These are phyloP conservation scores for Microsporum ferrugineum DNA, from an alignment of 2,329 filamentous ascomycete species.

Conservation along the genomic window DNA sequence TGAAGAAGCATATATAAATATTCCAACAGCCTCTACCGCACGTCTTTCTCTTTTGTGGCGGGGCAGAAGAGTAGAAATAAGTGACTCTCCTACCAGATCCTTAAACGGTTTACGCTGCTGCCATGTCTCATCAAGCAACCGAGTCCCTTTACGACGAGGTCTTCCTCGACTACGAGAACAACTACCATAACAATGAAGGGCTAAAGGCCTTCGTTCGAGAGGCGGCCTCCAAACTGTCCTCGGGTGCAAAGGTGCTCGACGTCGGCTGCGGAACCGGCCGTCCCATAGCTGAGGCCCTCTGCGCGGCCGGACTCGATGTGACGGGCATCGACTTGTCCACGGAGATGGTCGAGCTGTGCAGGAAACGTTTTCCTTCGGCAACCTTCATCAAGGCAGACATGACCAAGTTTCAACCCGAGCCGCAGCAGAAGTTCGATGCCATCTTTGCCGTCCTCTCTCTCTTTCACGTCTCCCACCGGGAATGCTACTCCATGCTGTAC, in stretches of 20 bases:
- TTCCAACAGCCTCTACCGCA: too few species aligned
- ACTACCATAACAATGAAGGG: slow-evolving; percentile 8
- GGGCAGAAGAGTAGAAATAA: too few species aligned
- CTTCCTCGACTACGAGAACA: slow-evolving; percentile 12
- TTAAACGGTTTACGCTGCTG: too few species aligned
- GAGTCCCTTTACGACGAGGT: background rate
- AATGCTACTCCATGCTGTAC: slow-evolving; percentile 9
- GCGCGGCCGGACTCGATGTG: slow-evolving; percentile 11
- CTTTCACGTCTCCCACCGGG: slow-evolving; percentile 11
- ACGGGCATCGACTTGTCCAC: slow-evolving; percentile 14
- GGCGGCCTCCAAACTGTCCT: slow-evolving; percentile 2
- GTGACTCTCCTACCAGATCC: too few species aligned
- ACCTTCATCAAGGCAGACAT: slow-evolving; percentile 14
- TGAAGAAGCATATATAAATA: too few species aligned
- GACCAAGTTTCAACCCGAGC: slow-evolving; percentile 9
- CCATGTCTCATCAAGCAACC: background rate
- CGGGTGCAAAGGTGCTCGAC: slow-evolving; percentile 12
- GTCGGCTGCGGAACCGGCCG: slow-evolving; percentile 18
- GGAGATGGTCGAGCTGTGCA: slow-evolving; percentile 14
- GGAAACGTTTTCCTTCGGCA: slow-evolving; percentile 9
- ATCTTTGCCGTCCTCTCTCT: slow-evolving; percentile 14
- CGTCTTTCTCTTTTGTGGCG: too few species aligned
- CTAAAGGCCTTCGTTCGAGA: slow-evolving; percentile 7
- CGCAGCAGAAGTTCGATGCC: slow-evolving; percentile 8
- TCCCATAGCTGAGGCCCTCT: slow-evolving; percentile 12